Percentiles rank a stretch among this genome's conserved stretches.
Evolutionary conservation across 164 flowering plant genomes (phyloP).

Genomic region (Stephania yunnanensis): DNA sequence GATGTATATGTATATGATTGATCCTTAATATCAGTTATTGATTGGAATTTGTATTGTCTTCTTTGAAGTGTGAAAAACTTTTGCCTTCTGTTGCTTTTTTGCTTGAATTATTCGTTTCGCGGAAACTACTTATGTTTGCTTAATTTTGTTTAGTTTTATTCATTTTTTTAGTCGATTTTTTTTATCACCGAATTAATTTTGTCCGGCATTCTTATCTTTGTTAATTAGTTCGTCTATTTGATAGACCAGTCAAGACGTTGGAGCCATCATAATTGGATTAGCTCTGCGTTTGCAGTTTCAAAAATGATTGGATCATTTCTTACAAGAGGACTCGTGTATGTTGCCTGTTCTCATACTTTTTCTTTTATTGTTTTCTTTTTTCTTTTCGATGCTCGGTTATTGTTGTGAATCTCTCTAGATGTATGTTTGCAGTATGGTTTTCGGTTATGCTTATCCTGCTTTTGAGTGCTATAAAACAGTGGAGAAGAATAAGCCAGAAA

Average conservation of each 20-base stretch:
- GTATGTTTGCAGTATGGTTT: slow-evolving; percentile 53
- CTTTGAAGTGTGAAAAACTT: background rate
- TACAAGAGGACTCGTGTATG: slow-evolving; percentile 83
- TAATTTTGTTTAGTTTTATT: background rate
- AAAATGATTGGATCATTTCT: slow-evolving; percentile 80
- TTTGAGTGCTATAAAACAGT: slow-evolving; percentile 81
- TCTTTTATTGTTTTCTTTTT: no score
- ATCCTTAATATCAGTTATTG: background rate
- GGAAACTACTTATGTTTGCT: background rate
- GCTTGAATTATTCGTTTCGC: background rate
- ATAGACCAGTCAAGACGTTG: background rate
- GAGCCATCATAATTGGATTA: background rate
- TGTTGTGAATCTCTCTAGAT: background rate
- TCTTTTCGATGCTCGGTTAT: background rate
- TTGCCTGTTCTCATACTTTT: background rate
- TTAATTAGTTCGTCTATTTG: background rate
- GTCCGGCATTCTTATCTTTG: background rate
- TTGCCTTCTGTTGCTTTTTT: background rate
- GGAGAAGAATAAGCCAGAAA: slow-evolving; percentile 76
- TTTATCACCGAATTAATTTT: background rate
- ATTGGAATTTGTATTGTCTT: background rate
- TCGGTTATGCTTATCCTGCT: slow-evolving; percentile 90
- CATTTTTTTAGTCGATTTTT: background rate
- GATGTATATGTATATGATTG: background rate
- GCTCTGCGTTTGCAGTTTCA: slow-evolving; percentile 10